phyloP scores from a whole-genome alignment of 257 asterid genomes.

The Solanum sejunctum region DNA sequence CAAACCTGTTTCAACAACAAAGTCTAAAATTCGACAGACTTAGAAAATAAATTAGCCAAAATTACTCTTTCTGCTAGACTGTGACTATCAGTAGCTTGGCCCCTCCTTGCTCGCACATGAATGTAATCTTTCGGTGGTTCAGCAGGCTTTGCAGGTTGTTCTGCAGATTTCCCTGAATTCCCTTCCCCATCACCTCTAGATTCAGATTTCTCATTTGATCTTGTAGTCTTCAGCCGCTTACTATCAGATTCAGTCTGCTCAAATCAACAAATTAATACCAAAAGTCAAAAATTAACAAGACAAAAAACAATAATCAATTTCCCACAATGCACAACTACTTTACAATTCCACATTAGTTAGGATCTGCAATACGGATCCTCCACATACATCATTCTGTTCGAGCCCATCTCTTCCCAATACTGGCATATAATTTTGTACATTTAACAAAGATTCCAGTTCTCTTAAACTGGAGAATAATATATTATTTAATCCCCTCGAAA shows the following conservation, averaged over 20 bases:
- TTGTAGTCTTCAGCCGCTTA: neutral
- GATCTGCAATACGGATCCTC: neutral
- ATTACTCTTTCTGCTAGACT: constrained; percentile 46
- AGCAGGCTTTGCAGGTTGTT: constrained; percentile 13
- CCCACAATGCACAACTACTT: neutral
- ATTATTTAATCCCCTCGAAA: neutral
- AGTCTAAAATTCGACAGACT: neutral
- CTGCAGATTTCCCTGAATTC: constrained; percentile 16
- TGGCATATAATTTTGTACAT: neutral
- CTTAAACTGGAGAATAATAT: neutral
- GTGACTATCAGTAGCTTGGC: constrained; percentile 48
- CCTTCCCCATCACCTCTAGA: constrained; percentile 18
- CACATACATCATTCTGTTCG: neutral
- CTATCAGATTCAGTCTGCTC: constrained; percentile 4
- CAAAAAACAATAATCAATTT: neutral
- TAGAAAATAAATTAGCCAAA: neutral
- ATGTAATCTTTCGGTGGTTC: constrained; percentile 38
- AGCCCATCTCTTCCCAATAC: neutral
- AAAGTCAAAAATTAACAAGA: neutral
- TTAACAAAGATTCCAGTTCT: neutral
- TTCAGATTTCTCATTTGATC: neutral
- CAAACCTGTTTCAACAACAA: neutral
- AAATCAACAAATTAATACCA: neutral
- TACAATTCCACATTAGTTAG: neutral
- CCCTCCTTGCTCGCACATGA: constrained; percentile 44